Conservation (phyloP, 2,329 filamentous ascomycete species). For the Calonectria pteridis region DNA sequence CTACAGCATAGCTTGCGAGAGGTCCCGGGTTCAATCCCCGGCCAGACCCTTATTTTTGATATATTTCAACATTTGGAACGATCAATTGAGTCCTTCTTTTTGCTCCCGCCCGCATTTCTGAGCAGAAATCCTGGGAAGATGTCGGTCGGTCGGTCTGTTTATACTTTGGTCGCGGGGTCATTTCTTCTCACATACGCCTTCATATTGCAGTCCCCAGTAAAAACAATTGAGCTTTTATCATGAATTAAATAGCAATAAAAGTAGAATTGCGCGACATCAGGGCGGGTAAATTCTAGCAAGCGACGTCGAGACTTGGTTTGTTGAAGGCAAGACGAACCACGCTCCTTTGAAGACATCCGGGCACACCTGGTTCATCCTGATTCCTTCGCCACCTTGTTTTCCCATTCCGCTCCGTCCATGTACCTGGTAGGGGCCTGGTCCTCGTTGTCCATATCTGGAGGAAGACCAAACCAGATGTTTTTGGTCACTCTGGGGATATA, state of each 20-base stretch:
- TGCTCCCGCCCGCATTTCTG: not conserved
- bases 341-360: no score
- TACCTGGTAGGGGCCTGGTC: not conserved
- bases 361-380: not conserved
- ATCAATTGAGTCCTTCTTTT: not conserved
- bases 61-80: not conserved
- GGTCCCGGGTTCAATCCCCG: conserved; percentile 62
- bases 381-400: not conserved
- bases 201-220: no score
- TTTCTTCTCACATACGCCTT: no score
- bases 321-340: no score
- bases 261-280: no score
- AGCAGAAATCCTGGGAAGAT: no score
- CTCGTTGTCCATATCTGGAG: not conserved
- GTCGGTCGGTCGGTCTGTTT: not conserved
- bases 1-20: conserved; percentile 55
- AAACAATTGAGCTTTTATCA: not conserved
- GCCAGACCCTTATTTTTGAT: conserved; percentile 52
- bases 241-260: not conserved
- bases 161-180: not conserved
- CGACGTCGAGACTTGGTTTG: not conserved
- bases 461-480: conserved; percentile 6
- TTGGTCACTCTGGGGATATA: not conserved
- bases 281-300: not conserved
- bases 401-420: not conserved